Evolutionary conservation across 2,329 filamentous ascomycete species (phyloP).

Genomic region (Exophiala sideris): DNA sequence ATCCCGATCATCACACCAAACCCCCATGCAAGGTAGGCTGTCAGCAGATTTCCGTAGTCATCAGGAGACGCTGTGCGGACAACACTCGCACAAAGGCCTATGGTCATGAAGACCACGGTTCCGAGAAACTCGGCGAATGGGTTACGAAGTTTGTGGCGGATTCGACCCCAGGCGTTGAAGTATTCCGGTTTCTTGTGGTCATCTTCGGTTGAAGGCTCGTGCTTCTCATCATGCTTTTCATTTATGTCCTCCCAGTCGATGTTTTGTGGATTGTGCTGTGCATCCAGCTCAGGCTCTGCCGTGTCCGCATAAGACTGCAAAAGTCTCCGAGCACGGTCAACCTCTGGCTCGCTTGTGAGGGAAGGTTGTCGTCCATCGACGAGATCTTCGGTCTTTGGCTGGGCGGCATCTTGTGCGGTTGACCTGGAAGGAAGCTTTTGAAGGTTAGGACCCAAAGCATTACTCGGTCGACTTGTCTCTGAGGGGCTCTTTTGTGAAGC

Average conservation of each 20-base stretch:
- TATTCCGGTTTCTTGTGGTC: slow-evolving; percentile 22
- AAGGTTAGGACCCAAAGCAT: not conserved
- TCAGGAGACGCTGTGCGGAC: slow-evolving; percentile 26
- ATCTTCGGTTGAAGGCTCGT: not conserved
- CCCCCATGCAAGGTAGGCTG: slow-evolving; percentile 30
- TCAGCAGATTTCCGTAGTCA: slow-evolving; percentile 29
- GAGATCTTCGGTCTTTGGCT: not conserved
- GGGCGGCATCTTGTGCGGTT: not conserved
- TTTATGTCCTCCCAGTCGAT: slow-evolving; percentile 18
- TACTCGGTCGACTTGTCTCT: not conserved
- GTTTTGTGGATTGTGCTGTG: not conserved
- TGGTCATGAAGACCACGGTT: slow-evolving; percentile 32
- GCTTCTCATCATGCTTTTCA: not conserved
- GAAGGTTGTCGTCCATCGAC: not conserved
- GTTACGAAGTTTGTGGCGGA: slow-evolving; percentile 30
- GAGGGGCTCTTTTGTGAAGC: not conserved
- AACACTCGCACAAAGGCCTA: slow-evolving; percentile 32
- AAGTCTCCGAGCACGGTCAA: slow-evolving; percentile 8
- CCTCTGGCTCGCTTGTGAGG: slow-evolving; percentile 3
- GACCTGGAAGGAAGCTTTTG: not conserved
- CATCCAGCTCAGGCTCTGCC: slow-evolving; percentile 3
- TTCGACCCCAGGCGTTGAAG: slow-evolving; percentile 31
- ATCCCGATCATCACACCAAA: slow-evolving; percentile 40
- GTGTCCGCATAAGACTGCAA: slow-evolving; percentile 15
- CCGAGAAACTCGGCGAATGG: slow-evolving; percentile 31